These are phyloP conservation scores for Syzygium jambos DNA, from an alignment of 345 rosid genomes.

Conservation along the genomic window DNA sequence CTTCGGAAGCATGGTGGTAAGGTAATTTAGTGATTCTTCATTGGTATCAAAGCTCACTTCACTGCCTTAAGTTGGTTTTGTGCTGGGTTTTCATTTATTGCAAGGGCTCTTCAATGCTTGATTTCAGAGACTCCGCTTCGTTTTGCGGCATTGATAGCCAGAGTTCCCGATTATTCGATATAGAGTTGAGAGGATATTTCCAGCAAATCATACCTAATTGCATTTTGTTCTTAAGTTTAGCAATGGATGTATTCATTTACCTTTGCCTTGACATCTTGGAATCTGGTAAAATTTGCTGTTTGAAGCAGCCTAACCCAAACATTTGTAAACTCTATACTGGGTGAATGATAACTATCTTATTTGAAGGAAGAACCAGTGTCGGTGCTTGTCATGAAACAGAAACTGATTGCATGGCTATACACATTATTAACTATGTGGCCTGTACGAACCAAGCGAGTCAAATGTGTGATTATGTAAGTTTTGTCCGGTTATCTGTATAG, in stretches of 20 bases:
- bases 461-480: neutral
- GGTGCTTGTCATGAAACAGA: neutral
- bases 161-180: neutral
- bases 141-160: neutral
- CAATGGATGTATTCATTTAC: neutral
- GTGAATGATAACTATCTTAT: neutral
- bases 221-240: neutral
- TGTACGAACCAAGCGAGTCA: neutral
- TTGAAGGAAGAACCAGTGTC: neutral
- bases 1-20: slow-evolving; percentile 82
- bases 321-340: neutral
- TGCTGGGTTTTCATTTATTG: neutral
- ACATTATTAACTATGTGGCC: neutral
- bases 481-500: neutral
- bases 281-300: neutral
- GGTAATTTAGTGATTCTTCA: slow-evolving; percentile 32
- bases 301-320: neutral
- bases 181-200: neutral
- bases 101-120: neutral
- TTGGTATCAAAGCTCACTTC: neutral
- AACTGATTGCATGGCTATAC: neutral
- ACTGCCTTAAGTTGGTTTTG: neutral
- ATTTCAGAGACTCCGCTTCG: neutral
- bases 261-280: neutral
- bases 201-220: neutral